These are phyloP conservation scores for Penicillium sp. DNA, from an alignment of 2,329 filamentous ascomycete genomes.

Conservation along the genomic window DNA sequence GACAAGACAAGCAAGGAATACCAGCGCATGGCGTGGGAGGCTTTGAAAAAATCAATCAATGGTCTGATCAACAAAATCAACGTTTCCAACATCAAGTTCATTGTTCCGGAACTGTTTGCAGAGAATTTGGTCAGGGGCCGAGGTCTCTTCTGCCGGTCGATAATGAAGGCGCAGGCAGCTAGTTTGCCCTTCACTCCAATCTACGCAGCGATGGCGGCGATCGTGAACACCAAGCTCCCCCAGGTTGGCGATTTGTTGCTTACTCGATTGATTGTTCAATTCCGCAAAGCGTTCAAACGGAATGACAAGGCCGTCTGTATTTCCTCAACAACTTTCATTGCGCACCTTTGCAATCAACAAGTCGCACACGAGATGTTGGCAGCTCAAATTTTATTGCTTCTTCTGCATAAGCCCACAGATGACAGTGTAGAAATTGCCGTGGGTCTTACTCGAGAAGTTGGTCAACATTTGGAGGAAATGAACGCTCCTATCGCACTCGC, in stretches of 20 bases:
- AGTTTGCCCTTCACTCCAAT: conserved; percentile 95
- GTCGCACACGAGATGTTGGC: conserved; percentile 92
- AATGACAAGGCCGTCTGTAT: conserved; percentile 97
- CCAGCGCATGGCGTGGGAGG: conserved; percentile 98
- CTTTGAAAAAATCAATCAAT: conserved; percentile 97
- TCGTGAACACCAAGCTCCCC: conserved; percentile 96
- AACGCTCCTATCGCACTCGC: conserved; percentile 80
- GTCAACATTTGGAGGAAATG: conserved; percentile 94
- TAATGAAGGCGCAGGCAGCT: conserved; percentile 97
- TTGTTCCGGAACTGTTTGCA: conserved; percentile 90
- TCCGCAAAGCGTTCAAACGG: conserved; percentile 90
- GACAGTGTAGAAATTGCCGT: conserved; percentile 98
- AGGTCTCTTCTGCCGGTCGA: conserved; percentile 88
- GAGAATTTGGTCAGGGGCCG: conserved; percentile 92
- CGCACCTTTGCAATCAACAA: conserved; percentile 93
- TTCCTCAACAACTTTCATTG: conserved; percentile 89
- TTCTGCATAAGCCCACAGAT: conserved; percentile 92
- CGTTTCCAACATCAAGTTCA: conserved; percentile 94
- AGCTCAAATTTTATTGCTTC: conserved; percentile 85
- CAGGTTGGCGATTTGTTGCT: conserved; percentile 89
- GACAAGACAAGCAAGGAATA: conserved; percentile 96
- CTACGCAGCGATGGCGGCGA: conserved; percentile 91
- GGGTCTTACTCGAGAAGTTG: conserved; percentile 86
- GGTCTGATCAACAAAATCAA: conserved; percentile 99
- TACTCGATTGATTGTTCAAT: conserved; percentile 82